A percentile compares a stretch with the other conserved stretches of the same genome.
Conservation (phyloP, 352 stramenopile genomes). For the Globisporangium nunn region DNA sequence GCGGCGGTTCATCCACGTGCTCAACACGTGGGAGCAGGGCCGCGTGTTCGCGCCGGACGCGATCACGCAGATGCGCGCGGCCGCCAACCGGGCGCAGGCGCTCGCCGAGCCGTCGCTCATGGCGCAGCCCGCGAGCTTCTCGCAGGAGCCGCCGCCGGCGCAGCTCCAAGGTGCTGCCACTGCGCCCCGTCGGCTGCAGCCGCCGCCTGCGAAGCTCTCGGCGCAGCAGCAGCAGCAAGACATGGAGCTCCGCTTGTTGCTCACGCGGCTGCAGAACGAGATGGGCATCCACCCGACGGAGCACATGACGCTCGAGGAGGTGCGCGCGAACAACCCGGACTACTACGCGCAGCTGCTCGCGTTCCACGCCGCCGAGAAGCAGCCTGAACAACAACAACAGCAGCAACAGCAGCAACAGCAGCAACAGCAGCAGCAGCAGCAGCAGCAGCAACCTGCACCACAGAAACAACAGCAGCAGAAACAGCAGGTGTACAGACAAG, state of each 20-base stretch:
- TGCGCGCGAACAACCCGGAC: conserved; percentile 77
- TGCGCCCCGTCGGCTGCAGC: not conserved
- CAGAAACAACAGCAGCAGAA: conserved; percentile 5
- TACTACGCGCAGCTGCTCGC: conserved; percentile 80
- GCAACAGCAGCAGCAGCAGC: conserved; percentile 1
- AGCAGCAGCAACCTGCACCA: not conserved
- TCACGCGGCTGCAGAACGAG: conserved; percentile 84
- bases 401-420: not conserved
- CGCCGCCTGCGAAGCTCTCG: conserved; percentile 8
- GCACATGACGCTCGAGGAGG: conserved; percentile 82
- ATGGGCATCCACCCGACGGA: conserved; percentile 83
- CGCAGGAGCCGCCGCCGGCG: conserved; percentile 21
- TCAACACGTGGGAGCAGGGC: conserved; percentile 80
- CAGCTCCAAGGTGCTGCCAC: not conserved
- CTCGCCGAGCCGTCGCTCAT: conserved; percentile 33
- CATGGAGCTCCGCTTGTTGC: conserved; percentile 69
- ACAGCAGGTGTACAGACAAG: not conserved
- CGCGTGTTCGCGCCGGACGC: conserved; percentile 46
- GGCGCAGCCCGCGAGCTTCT: conserved; percentile 43
- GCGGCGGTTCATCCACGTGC: conserved; percentile 76
- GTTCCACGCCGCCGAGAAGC: conserved; percentile 33
- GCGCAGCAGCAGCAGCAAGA: conserved; percentile 21
- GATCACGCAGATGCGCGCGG: conserved; percentile 58
- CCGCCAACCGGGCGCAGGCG: conserved; percentile 49
- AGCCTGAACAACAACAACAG: conserved; percentile 6